Conservation (phyloP, 371 early-diverging fungal genomes). For the Mucor velutinosus region DNA sequence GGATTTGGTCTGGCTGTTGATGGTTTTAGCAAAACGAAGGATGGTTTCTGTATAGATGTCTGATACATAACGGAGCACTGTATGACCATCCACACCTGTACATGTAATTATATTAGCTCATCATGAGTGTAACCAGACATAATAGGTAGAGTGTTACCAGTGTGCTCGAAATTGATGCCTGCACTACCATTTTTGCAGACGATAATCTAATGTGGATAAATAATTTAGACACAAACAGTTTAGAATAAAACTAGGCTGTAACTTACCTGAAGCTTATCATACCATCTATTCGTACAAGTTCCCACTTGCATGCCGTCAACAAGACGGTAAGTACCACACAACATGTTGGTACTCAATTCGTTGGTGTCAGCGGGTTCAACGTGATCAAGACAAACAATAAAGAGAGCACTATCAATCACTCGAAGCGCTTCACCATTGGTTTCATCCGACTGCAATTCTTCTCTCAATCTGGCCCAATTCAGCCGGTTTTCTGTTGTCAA, state of each 20-base stretch:
- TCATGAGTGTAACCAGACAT: not conserved
- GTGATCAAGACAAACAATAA: conserved; percentile 83
- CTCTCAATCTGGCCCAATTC: conserved; percentile 67
- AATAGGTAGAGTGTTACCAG: conserved; percentile 34
- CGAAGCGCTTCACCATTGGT: conserved; percentile 63
- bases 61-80: conserved; percentile 59
- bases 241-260: not conserved
- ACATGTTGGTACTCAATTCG: conserved; percentile 58
- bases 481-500: conserved; percentile 75
- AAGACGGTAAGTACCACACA: conserved; percentile 59
- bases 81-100: conserved; percentile 62
- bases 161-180: conserved; percentile 64
- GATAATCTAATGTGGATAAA: conserved; percentile 41
- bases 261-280: conserved; percentile 60
- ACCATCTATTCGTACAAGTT: conserved; percentile 65
- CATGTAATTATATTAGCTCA: not conserved
- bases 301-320: conserved; percentile 57
- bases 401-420: conserved; percentile 73
- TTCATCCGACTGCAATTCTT: conserved; percentile 37
- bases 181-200: conserved; percentile 65
- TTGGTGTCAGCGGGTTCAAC: conserved; percentile 46
- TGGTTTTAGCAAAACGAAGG: conserved; percentile 58
- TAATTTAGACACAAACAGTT: not conserved
- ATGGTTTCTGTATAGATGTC: conserved; percentile 65
- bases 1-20: conserved; percentile 58